phyloP scores from a whole-genome alignment of 2,329 filamentous ascomycete genomes.

The Coniochaeta ligniaria region DNA sequence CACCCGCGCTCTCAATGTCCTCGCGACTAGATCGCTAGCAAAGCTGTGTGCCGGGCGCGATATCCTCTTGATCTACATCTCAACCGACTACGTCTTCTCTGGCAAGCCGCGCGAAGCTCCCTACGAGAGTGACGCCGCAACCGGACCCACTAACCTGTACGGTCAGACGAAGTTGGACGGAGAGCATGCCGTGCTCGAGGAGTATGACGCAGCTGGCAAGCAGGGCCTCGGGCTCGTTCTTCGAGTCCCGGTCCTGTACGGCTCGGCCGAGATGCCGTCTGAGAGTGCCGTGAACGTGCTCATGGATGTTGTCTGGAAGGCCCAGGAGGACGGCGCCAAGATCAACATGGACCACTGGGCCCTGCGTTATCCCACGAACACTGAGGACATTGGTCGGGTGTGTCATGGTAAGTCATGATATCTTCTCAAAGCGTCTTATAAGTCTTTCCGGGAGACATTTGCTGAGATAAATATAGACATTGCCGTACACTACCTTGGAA shows the following conservation, averaged over 20 bases:
- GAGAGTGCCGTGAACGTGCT: constrained; percentile 82
- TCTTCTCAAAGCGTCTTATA: neutral
- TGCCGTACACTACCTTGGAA: constrained; percentile 57
- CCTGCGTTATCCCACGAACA: constrained; percentile 79
- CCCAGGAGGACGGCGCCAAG: constrained; percentile 53
- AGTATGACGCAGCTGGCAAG: constrained; percentile 40
- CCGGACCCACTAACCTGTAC: constrained; percentile 71
- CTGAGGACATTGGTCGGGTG: constrained; percentile 76
- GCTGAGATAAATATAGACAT: constrained; percentile 45
- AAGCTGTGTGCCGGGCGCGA: constrained; percentile 53
- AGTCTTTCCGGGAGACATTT: constrained; percentile 4
- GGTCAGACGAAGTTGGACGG: constrained; percentile 56
- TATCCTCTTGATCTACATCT: constrained; percentile 68
- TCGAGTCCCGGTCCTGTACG: constrained; percentile 79
- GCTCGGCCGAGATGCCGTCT: constrained; percentile 57
- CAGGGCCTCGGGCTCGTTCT: constrained; percentile 59
- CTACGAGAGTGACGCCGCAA: constrained; percentile 58
- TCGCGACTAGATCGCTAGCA: constrained; percentile 61
- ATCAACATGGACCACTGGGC: constrained; percentile 85
- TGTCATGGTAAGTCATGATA: constrained; percentile 50
- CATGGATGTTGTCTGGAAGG: constrained; percentile 68
- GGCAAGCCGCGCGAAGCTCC: constrained; percentile 74
- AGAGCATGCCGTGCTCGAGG: constrained; percentile 58
- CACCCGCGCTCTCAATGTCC: constrained; percentile 67
- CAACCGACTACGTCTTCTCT: constrained; percentile 75